Evolutionary conservation across 495 filamentous ascomycete genomes (phyloP).

Genomic region (Annulohypoxylon stygium): DNA sequence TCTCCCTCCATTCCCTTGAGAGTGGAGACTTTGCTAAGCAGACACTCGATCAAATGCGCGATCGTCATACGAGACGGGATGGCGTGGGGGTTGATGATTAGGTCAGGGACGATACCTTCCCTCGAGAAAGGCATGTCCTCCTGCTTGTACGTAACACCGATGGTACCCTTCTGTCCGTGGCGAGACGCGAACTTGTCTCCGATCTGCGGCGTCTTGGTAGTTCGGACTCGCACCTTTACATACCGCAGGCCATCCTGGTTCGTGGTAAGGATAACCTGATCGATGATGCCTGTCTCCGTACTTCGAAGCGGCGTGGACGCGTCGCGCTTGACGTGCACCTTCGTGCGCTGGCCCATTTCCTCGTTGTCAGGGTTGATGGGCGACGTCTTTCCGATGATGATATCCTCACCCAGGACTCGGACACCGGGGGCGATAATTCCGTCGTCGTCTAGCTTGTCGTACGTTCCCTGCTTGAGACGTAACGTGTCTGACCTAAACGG

Average conservation of each 20-base stretch:
- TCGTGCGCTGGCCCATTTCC: constrained; percentile 92
- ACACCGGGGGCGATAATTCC: constrained; percentile 93
- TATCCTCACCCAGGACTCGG: constrained; percentile 95
- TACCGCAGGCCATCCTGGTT: constrained; percentile 91
- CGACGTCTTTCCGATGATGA: constrained; percentile 98
- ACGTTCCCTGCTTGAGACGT: constrained; percentile 92
- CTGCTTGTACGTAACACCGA: constrained; percentile 96
- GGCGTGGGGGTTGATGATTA: constrained; percentile 99
- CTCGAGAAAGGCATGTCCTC: constrained; percentile 99
- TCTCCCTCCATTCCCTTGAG: constrained; percentile 94
- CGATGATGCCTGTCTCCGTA: constrained; percentile 96
- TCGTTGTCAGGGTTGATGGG: constrained; percentile 92
- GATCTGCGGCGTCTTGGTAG: constrained; percentile 98
- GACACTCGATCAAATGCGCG: constrained; percentile 99
- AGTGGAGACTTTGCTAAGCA: constrained; percentile 93
- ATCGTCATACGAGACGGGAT: constrained; percentile 99
- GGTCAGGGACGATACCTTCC: constrained; percentile 90
- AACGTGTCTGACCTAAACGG: constrained; percentile 88
- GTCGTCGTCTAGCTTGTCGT: constrained; percentile 97
- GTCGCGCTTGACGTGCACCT: constrained; percentile 90
- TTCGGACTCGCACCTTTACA: constrained; percentile 96
- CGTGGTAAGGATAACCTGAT: constrained; percentile 91
- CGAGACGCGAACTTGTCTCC: constrained; percentile 99
- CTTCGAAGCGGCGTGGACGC: constrained; percentile 93
- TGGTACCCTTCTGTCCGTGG: constrained; percentile 99